Conservation (phyloP, 2,329 filamentous ascomycete genomes). For the Huntiella moniliformis region DNA sequence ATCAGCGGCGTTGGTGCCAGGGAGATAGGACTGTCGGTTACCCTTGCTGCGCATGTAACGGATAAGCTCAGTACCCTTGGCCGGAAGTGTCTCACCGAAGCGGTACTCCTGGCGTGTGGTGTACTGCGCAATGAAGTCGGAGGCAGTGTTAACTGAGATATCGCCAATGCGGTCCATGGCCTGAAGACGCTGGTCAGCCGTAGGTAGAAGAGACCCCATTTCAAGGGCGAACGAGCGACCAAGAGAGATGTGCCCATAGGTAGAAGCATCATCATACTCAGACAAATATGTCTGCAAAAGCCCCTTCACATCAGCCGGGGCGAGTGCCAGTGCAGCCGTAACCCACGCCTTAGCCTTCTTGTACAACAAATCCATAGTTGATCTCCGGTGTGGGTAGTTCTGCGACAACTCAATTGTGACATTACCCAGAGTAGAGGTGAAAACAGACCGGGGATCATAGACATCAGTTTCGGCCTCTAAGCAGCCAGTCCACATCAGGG, state of each 20-base stretch:
- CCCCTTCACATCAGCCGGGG: conserved; percentile 86
- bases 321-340: conserved; percentile 57
- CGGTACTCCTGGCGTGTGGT: conserved; percentile 92
- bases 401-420: conserved; percentile 86
- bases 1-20: conserved; percentile 13
- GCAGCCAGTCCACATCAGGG: conserved; percentile 88
- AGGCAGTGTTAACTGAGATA: conserved; percentile 70
- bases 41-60: conserved; percentile 31
- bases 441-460: conserved; percentile 70
- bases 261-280: conserved; percentile 78
- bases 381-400: conserved; percentile 64
- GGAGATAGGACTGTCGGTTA: conserved; percentile 32
- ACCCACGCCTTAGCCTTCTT: conserved; percentile 68
- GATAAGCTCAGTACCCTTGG: conserved; percentile 48
- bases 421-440: conserved; percentile 56
- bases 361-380: conserved; percentile 61
- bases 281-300: conserved; percentile 91
- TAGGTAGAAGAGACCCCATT: conserved; percentile 72
- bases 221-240: conserved; percentile 89
- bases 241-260: conserved; percentile 78
- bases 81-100: conserved; percentile 57
- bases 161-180: conserved; percentile 62
- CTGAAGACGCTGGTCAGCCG: conserved; percentile 66
- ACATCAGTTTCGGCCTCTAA: conserved; percentile 86
- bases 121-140: conserved; percentile 92